Base-by-base conservation (phyloP, 1,139 yeast genomes). In the Geotrichum fermentans region DNA sequence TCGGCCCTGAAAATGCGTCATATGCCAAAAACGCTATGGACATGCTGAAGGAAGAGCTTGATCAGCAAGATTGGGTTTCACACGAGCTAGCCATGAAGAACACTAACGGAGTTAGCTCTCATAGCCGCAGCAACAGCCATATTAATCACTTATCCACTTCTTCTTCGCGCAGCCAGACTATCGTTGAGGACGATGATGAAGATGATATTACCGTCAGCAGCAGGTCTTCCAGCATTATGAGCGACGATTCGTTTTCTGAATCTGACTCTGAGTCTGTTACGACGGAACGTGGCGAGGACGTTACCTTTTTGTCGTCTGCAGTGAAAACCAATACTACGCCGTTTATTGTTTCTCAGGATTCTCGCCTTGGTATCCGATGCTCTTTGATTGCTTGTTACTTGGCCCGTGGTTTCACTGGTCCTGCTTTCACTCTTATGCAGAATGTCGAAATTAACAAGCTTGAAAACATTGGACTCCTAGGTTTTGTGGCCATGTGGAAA, bases 391-490 rank as follows among this genome's bases (percentile, higher is more conserved):
- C 53, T 18, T 52, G 56, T 46, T 63, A 56, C 47, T 50, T 61
- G 20, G 49, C 54, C 8, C 45, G 51, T 21, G 53, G 52, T 20
- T 52, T 56, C 38, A 44, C 45, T 11, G 50, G 47, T 8, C 55
- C 50, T 17, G 64, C 59, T 13, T 39, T 54, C 16, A 51, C 51
- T 43, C 54, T 60, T 14, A 47, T 55, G 18, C 56, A 54, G 43
- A 52, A 52, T 40, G 55, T 58, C 30, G 51, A 47, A 14, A 52
- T 54, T 37, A 55, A 44, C 51, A 54, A 17, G 49, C 51, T 42
- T 17, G 59, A 59, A 32, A 58, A 63, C 26, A 55, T 67, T 40
- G 68, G 67, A 3, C 52, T 67, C n/a, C 56, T 67, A 5, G 70
- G 68, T 14, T 67, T 67, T 53, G 62, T 58, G 4, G 61, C 69